Conservation (phyloP, 2,329 filamentous ascomycete species). For the Phaeophleospora eucalypticola region DNA sequence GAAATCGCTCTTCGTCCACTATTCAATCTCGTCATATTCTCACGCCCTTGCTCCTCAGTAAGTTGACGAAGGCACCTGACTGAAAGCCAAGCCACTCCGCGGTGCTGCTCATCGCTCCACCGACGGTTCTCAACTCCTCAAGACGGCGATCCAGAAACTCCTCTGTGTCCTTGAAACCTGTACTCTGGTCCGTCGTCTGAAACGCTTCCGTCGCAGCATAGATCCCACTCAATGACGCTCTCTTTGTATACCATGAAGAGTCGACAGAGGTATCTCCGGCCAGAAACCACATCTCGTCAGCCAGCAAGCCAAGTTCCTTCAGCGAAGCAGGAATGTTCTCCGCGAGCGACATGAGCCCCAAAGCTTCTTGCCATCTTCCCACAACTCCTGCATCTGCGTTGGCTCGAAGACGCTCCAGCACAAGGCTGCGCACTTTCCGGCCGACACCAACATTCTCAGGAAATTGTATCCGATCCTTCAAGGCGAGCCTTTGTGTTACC, state of each 20-base stretch:
- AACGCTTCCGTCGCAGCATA: constrained; percentile 76
- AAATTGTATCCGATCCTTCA: constrained; percentile 50
- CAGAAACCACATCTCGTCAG: constrained; percentile 90
- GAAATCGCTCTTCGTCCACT: too few species aligned
- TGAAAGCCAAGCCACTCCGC: constrained; percentile 81
- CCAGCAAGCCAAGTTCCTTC: constrained; percentile 71
- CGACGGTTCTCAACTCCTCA: constrained; percentile 62
- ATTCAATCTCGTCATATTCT: constrained; percentile 65
- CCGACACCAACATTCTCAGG: constrained; percentile 46
- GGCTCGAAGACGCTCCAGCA: constrained; percentile 71
- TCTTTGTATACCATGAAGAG: constrained; percentile 79
- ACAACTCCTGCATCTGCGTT: constrained; percentile 63
- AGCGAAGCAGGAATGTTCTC: constrained; percentile 71
- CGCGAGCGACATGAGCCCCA: constrained; percentile 85
- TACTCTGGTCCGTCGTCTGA: constrained; percentile 83
- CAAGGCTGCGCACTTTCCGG: constrained; percentile 64
- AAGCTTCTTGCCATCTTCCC: constrained; percentile 81
- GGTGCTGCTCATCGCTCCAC: constrained; percentile 59
- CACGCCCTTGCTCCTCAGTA: constrained; percentile 81
- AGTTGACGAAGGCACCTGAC: constrained; percentile 69
- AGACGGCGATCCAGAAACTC: constrained; percentile 74
- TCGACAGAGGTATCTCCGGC: constrained; percentile 80
- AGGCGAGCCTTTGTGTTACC: constrained; percentile 58
- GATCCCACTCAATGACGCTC: constrained; percentile 59
- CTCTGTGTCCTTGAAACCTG: constrained; percentile 70